A percentile compares a stretch with the other conserved stretches of the same genome.
These are phyloP conservation scores for Cyberlindnera euphorbiae DNA, from an alignment of 805 yeast species.

Conservation along the genomic window DNA sequence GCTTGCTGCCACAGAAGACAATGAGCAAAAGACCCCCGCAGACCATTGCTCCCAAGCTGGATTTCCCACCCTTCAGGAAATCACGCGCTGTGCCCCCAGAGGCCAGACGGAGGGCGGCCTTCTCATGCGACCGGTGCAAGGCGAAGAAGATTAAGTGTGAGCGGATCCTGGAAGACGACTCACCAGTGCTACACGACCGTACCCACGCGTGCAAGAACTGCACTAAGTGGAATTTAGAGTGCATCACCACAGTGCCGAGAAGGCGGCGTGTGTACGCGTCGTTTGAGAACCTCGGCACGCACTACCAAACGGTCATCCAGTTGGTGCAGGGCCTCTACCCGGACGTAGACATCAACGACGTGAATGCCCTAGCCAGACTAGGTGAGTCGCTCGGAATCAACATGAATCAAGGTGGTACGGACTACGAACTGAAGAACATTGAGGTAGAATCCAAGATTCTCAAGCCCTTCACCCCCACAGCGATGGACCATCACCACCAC, in stretches of 20 bases:
- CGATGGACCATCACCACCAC: slow-evolving; percentile 5
- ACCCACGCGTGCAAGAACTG: slow-evolving; percentile 38
- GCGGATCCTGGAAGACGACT: slow-evolving; percentile 29
- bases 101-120: slow-evolving; percentile 37
- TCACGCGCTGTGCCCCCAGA: slow-evolving; percentile 35
- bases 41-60: slow-evolving; percentile 8
- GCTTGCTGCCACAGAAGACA: no score
- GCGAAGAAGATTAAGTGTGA: slow-evolving; percentile 39
- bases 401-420: slow-evolving; percentile 8
- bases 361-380: slow-evolving; percentile 35
- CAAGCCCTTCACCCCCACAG: slow-evolving; percentile 19
- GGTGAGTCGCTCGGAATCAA: slow-evolving; percentile 21
- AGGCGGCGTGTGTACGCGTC: slow-evolving; percentile 39
- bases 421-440: slow-evolving; percentile 12
- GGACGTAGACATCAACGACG: slow-evolving; percentile 38
- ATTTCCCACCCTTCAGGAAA: slow-evolving; percentile 14
- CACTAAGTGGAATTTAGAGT: slow-evolving; percentile 32
- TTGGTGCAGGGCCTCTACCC: slow-evolving; percentile 40
- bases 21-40: slow-evolving; percentile 1
- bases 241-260: slow-evolving; percentile 39
- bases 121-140: slow-evolving; percentile 44
- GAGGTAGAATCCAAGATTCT: slow-evolving; percentile 20
- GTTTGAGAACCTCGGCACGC: slow-evolving; percentile 37
- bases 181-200: slow-evolving; percentile 22
- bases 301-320: slow-evolving; percentile 37